Evolutionary conservation across 2,329 filamentous ascomycete species (phyloP), one percentile per base, ranked within the genome.

Genomic region (Aspergillus piperis): DNA sequence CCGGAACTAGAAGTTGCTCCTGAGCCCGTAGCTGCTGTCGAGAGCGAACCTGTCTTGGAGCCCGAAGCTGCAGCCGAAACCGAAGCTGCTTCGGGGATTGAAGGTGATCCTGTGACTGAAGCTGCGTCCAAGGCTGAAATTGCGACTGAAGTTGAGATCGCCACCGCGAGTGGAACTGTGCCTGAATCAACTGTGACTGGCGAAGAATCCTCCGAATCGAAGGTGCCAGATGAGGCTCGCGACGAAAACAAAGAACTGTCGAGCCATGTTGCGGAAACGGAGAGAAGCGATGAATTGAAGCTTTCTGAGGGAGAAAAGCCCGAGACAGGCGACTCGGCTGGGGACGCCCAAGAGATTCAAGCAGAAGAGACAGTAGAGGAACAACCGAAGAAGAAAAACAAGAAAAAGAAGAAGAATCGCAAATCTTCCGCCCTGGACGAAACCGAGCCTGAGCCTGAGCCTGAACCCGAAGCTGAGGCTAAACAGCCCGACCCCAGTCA

Each of bases 371-470:
- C 39, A n/a, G 25, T 32, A 25, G 66, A 62, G 25, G 60, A 61
- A 5, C 59, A 60, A n/a, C 25, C 65, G 38, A 59, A 62, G 21
- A 68, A 66, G 59, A 69, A 69, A 54, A 60, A 60, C 21, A 67
- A 68, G 53, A 68, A 65, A 39, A 64, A 59, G n/a, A 69, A 68
- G 60, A 71, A 65, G 21, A 68, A 66, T 17, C 58, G 60, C 39
- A 64, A 66, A 51, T 60, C 64, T 21, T 25, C 44, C 13, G 48
- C 36, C 44, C 42, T 60, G 38, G 54, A 64, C 36, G 65, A 66
- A 47, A 32, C 58, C 41, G 57, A 57, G 53, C 57, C 52, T 38
- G 63, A 66, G 38, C 50, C 60, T 11, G 58, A 62, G 38, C 50
- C 62, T 8, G 32, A 36, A 11, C 32, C 32, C 32, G 32, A 36